Percentiles rank a stretch among this genome's conserved stretches.
Conservation (phyloP, 2,329 filamentous ascomycete genomes). For the Tolypocladium amazonense region DNA sequence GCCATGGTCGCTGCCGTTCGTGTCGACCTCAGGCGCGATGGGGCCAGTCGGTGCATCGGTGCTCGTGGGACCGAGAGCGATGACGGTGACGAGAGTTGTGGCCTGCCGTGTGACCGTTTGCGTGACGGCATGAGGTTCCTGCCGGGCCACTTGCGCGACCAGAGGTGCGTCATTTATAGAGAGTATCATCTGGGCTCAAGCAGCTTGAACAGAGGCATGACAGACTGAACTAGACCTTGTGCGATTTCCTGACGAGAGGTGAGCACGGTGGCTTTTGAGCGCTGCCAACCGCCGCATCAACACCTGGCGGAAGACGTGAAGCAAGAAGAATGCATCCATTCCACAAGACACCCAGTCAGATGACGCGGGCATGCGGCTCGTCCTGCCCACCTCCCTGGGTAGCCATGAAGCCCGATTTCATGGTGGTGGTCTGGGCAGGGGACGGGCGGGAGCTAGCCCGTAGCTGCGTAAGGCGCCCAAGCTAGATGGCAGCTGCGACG, state of each 20-base stretch:
- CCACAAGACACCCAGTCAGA: slow-evolving; percentile 6
- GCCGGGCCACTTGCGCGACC: neutral
- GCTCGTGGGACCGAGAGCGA: neutral
- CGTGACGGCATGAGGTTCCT: slow-evolving; percentile 1
- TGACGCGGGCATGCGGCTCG: slow-evolving; percentile 7
- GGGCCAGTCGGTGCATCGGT: neutral
- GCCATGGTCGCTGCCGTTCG: slow-evolving; percentile 4
- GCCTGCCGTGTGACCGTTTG: neutral
- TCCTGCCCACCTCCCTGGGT: slow-evolving; percentile 3
- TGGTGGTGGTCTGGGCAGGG: neutral
- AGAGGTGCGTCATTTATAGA: neutral
- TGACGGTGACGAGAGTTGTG: slow-evolving; percentile 1
- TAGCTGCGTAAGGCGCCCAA: neutral
- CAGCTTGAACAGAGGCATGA: neutral
- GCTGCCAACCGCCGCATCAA: neutral
- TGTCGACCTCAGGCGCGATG: neutral
- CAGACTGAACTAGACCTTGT: neutral
- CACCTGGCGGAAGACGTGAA: neutral
- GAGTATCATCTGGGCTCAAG: neutral
- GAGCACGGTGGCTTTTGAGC: neutral
- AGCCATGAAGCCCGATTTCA: neutral
- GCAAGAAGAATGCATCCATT: neutral
- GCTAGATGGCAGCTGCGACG: neutral
- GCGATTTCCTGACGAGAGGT: neutral
- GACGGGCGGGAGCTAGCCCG: neutral